Evolutionary conservation across 2,329 filamentous ascomycete genomes (phyloP).

Genomic region (Alternaria brassicicola): DNA sequence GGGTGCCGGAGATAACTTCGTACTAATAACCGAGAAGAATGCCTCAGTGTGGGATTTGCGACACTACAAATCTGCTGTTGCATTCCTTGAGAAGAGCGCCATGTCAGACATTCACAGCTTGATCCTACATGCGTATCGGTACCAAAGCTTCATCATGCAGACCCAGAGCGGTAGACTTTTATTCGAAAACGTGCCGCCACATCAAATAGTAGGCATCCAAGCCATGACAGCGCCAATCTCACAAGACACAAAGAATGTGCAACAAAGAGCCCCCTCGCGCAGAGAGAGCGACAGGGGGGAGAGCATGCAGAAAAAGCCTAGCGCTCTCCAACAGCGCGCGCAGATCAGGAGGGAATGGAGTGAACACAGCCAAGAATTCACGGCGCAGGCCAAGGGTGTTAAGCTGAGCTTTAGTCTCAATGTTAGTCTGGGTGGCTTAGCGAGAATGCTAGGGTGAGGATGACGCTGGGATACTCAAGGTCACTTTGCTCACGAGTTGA

Average conservation of each 20-base stretch:
- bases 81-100: slow-evolving; percentile 26
- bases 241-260: slow-evolving; percentile 22
- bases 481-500: background rate
- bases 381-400: slow-evolving; percentile 32
- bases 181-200: slow-evolving; percentile 36
- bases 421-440: slow-evolving; percentile 32
- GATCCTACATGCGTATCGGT: slow-evolving; percentile 41
- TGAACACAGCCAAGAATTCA: slow-evolving; percentile 33
- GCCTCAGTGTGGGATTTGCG: slow-evolving; percentile 38
- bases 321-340: slow-evolving; percentile 29
- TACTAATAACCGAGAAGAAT: slow-evolving; percentile 40
- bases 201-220: slow-evolving; percentile 25
- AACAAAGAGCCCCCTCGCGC: slow-evolving; percentile 5
- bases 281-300: slow-evolving; percentile 12
- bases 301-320: slow-evolving; percentile 12
- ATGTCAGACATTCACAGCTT: slow-evolving; percentile 32
- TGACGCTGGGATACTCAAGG: background rate
- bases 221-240: slow-evolving; percentile 27
- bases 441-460: slow-evolving; percentile 28
- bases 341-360: slow-evolving; percentile 36
- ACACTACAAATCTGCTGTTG: slow-evolving; percentile 27
- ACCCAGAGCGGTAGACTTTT: slow-evolving; percentile 31
- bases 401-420: slow-evolving; percentile 42
- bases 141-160: slow-evolving; percentile 36
- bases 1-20: slow-evolving; percentile 36